Conservation (phyloP, 1,284 basidiomycete species). For the Ustilago hordei region DNA sequence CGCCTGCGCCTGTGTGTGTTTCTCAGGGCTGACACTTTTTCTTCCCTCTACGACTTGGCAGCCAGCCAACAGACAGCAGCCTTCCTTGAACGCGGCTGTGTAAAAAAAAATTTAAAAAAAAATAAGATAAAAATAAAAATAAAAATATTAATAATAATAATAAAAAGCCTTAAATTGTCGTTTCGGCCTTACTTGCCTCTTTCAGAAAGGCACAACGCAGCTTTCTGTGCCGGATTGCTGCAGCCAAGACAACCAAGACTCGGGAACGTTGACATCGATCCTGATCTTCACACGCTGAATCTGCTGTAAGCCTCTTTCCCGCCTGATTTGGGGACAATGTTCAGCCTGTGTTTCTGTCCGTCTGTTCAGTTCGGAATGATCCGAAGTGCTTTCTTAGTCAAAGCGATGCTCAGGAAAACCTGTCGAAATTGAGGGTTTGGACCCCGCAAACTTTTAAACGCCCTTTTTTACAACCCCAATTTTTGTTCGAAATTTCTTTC, state of each 20-base stretch:
- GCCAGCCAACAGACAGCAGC: neutral
- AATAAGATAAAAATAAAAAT: no score
- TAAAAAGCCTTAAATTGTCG: no score
- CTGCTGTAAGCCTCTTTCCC: no score
- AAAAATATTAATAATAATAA: no score
- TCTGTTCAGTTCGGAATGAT: neutral
- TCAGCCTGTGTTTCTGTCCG: no score
- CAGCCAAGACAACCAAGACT: neutral
- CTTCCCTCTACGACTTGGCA: neutral
- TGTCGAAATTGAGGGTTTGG: neutral
- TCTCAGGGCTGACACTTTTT: neutral
- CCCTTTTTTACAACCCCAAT: conserved; percentile 2
- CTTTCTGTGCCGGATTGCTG: neutral
- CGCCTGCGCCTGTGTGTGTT: neutral
- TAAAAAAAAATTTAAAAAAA: no score
- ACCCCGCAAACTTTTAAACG: neutral
- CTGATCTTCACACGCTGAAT: no score
- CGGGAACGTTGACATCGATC: no score
- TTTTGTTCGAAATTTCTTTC: neutral
- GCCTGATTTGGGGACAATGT: no score
- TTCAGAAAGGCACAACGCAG: neutral
- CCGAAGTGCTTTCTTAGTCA: neutral
- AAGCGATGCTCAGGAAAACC: no score
- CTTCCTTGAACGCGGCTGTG: conserved; percentile 4
- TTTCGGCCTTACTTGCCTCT: neutral